Evolutionary conservation across 23 red algal genomes (phyloP).

Genomic region (Gracilaria caudata): DNA sequence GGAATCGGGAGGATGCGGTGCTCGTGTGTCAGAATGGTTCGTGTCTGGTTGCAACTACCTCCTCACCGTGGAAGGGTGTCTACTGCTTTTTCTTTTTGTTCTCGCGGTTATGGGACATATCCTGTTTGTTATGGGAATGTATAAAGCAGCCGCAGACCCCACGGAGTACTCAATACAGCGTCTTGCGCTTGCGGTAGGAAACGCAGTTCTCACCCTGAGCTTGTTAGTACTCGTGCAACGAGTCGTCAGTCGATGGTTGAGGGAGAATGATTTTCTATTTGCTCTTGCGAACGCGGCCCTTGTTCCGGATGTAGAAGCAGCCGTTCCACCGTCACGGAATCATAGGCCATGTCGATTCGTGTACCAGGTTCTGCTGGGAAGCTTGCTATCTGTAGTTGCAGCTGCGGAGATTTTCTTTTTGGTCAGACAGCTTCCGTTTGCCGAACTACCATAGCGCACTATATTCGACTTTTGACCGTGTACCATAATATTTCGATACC

Average conservation of each 20-base stretch:
- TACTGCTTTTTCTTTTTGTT: conserved; percentile 56
- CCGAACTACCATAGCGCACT: conserved; percentile 5
- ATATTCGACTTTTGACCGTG: not conserved
- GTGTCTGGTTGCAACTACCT: conserved; percentile 16
- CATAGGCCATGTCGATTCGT: conserved; percentile 19
- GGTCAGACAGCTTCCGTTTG: conserved; percentile 43
- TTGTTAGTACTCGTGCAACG: conserved; percentile 40
- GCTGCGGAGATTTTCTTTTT: conserved; percentile 62
- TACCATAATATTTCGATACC: not conserved
- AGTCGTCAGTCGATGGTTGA: conserved; percentile 36
- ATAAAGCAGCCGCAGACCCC: conserved; percentile 35
- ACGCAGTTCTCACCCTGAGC: conserved; percentile 38
- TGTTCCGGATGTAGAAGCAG: conserved; percentile 31
- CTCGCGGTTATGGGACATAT: conserved; percentile 56
- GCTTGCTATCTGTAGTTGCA: conserved; percentile 20
- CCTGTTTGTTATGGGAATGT: conserved; percentile 53
- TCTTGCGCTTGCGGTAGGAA: conserved; percentile 27
- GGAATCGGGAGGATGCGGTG: conserved; percentile 23
- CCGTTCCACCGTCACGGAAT: not conserved
- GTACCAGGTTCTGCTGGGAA: conserved; percentile 35
- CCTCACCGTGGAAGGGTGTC: conserved; percentile 52
- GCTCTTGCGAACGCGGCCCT: conserved; percentile 16
- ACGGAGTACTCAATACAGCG: conserved; percentile 50
- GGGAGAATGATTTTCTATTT: conserved; percentile 46
- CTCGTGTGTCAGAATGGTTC: conserved; percentile 21